These are phyloP conservation scores for Harringtonia lauricola DNA, from an alignment of 2,329 filamentous ascomycete species.

Conservation along the genomic window DNA sequence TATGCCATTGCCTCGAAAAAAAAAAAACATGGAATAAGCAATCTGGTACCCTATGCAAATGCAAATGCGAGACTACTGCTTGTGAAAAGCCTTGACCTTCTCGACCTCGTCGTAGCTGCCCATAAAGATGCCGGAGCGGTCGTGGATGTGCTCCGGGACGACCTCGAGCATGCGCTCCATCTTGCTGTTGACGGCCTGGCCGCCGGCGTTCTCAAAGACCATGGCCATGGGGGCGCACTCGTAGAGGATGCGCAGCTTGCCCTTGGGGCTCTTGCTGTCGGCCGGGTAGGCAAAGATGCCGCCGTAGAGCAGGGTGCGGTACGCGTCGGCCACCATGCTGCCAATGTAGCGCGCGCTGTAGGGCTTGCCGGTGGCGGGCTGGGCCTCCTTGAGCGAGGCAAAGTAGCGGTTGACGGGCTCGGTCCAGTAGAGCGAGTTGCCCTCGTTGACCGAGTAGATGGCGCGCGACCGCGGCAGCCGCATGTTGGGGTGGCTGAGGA, in stretches of 20 bases:
- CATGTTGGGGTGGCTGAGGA: constrained; percentile 95
- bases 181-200: constrained; percentile 80
- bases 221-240: constrained; percentile 99
- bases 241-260: constrained; percentile 93
- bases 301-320: constrained; percentile 88
- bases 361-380: constrained; percentile 60
- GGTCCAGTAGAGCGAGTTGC: constrained; percentile 95
- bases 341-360: constrained; percentile 95
- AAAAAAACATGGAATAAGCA: too few species aligned
- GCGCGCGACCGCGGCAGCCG: constrained; percentile 63
- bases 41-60: too few species aligned
- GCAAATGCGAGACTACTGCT: constrained; percentile 27
- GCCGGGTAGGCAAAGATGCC: constrained; percentile 97
- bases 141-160: constrained; percentile 85
- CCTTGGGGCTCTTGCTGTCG: constrained; percentile 97
- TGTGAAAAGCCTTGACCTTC: constrained; percentile 81
- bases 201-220: constrained; percentile 96
- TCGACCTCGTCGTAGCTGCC: constrained; percentile 91
- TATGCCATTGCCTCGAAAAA: too few species aligned
- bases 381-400: constrained; percentile 74
- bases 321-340: constrained; percentile 96
- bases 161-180: constrained; percentile 88
- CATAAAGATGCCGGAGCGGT: constrained; percentile 90
- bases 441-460: constrained; percentile 98
- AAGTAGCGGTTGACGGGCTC: constrained; percentile 81